Conservation (phyloP, 2,329 filamentous ascomycete genomes). For the Penicillium palitans region DNA sequence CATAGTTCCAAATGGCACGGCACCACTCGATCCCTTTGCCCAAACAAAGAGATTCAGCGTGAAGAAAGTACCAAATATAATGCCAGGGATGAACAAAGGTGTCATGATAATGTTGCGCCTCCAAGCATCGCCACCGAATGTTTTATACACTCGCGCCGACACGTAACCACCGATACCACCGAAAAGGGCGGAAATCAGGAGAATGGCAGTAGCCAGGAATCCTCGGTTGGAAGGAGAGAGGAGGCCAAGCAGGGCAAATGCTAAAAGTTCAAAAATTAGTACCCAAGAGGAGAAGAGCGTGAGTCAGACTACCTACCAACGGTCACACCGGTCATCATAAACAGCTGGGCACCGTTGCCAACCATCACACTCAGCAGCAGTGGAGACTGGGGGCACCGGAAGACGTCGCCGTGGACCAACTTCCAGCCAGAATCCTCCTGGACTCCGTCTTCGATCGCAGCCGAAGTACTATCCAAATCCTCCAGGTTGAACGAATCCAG, state of each 20-base stretch:
- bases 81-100: conserved; percentile 77
- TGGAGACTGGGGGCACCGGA: conserved; percentile 80
- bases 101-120: conserved; percentile 90
- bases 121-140: conserved; percentile 88
- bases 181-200: conserved; percentile 89
- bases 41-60: conserved; percentile 94
- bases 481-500: conserved; percentile 88
- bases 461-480: conserved; percentile 77
- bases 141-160: conserved; percentile 89
- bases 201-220: conserved; percentile 87
- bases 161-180: conserved; percentile 90
- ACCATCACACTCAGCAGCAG: conserved; percentile 83
- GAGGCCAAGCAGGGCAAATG: conserved; percentile 90
- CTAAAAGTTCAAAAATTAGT: conserved; percentile 32
- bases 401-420: conserved; percentile 94
- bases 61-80: conserved; percentile 89
- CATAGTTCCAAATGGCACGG: conserved; percentile 97
- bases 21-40: conserved; percentile 87
- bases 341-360: conserved; percentile 92
- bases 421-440: conserved; percentile 99
- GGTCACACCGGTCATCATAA: conserved; percentile 95
- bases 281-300: background rate
- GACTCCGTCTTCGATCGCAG: conserved; percentile 78
- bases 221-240: conserved; percentile 94
- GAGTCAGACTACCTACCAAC: conserved; percentile 55